These are phyloP conservation scores for Proliferodiscus dingleyae DNA, from an alignment of 2,329 filamentous ascomycete species.

Conservation along the genomic window DNA sequence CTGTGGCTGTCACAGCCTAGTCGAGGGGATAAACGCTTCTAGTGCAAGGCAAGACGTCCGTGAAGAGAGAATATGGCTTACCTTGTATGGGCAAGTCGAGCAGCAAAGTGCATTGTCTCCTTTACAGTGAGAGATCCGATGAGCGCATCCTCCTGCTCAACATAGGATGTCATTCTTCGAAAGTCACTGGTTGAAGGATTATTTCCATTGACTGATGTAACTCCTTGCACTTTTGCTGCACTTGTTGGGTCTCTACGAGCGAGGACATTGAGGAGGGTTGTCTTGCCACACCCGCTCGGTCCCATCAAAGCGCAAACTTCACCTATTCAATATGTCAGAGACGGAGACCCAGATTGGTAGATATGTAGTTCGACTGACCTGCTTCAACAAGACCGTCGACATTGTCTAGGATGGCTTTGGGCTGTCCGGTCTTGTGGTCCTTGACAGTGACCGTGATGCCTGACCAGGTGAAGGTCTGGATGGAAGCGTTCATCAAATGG, in stretches of 20 bases:
- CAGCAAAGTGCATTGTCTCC: slow-evolving; percentile 76
- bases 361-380: slow-evolving; percentile 37
- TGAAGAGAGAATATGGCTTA: slow-evolving; percentile 27
- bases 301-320: slow-evolving; percentile 80
- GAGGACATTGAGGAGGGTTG: slow-evolving; percentile 76
- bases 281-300: slow-evolving; percentile 70
- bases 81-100: slow-evolving; percentile 58
- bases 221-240: slow-evolving; percentile 49
- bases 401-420: slow-evolving; percentile 57
- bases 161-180: slow-evolving; percentile 66
- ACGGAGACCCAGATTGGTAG: neutral
- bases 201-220: slow-evolving; percentile 59
- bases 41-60: neutral
- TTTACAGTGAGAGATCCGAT: slow-evolving; percentile 75
- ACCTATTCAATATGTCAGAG: slow-evolving; percentile 38
- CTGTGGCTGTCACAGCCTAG: no score
- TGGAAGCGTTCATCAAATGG: slow-evolving; percentile 57
- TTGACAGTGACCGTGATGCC: slow-evolving; percentile 67
- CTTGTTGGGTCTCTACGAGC: slow-evolving; percentile 53
- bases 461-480: slow-evolving; percentile 62
- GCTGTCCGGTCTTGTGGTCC: slow-evolving; percentile 59
- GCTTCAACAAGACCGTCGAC: slow-evolving; percentile 61
- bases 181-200: slow-evolving; percentile 50
- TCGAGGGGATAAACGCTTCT: no score
- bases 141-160: slow-evolving; percentile 83